phyloP scores from a whole-genome alignment of 805 yeast species.

The Starmerella cellae region DNA sequence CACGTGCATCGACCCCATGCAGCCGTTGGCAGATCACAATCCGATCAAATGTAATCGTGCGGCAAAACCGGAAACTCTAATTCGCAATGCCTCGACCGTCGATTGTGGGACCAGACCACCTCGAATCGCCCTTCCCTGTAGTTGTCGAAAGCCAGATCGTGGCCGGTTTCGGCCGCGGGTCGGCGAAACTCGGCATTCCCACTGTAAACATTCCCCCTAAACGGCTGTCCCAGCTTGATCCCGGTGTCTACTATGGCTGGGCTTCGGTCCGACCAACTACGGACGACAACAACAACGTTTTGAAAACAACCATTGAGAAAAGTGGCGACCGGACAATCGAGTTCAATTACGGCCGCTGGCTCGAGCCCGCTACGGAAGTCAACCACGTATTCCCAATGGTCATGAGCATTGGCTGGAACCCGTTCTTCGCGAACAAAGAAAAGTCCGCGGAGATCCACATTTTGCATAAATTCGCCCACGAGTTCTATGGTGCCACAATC shows the following conservation, averaged over 20 bases:
- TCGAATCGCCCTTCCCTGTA: conserved; percentile 29
- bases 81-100: no score
- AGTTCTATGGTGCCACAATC: conserved; percentile 74
- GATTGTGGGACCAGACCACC: conserved; percentile 26
- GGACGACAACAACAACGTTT: conserved; percentile 18
- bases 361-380: conserved; percentile 26
- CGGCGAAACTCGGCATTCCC: conserved; percentile 85
- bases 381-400: conserved; percentile 67
- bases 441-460: conserved; percentile 80
- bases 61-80: no score
- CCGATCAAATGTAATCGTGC: no score
- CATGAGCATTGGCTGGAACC: conserved; percentile 92
- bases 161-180: conserved; percentile 92
- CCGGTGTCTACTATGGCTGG: conserved; percentile 90
- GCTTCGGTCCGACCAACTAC: conserved; percentile 29
- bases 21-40: no score
- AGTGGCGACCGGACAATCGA: conserved; percentile 29
- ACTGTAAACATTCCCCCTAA: conserved; percentile 77
- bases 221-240: conserved; percentile 34
- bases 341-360: conserved; percentile 47
- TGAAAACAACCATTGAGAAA: conserved; percentile 25
- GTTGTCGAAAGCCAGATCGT: conserved; percentile 33
- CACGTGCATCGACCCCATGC: no score
- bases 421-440: conserved; percentile 65
- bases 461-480: conserved; percentile 50